Percentiles rank a stretch among this genome's conserved stretches.
These are phyloP conservation scores for Byssochlamys sp. DNA, from an alignment of 2,329 filamentous ascomycete genomes.

Conservation along the genomic window DNA sequence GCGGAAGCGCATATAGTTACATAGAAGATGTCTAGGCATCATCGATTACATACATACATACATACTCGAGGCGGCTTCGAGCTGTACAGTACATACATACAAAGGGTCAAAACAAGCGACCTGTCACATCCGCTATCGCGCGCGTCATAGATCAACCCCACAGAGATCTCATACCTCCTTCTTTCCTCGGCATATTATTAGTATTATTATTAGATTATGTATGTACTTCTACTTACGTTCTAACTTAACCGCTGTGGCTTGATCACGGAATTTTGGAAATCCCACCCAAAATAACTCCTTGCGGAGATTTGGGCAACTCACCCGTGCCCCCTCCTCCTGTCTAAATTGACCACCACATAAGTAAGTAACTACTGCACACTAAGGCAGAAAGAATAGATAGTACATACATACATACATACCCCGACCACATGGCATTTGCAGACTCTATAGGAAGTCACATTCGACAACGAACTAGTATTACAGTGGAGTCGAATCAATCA, in stretches of 20 bases:
- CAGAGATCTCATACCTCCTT: background rate
- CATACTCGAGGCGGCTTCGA: background rate
- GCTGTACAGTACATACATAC: background rate
- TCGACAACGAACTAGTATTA: background rate
- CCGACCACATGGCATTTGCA: background rate
- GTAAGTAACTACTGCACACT: background rate
- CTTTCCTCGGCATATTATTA: too few species aligned
- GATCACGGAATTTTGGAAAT: background rate
- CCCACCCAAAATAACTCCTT: background rate
- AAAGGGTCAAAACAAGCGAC: background rate
- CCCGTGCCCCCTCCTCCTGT: background rate
- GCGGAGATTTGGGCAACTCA: background rate
- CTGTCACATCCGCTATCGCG: background rate
- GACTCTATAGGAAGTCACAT: background rate
- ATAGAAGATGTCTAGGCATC: background rate
- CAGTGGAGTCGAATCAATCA: background rate
- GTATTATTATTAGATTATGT: too few species aligned
- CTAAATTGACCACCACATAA: background rate
- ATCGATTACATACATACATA: background rate
- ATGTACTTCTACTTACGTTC: too few species aligned
- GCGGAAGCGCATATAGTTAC: background rate
- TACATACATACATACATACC: background rate
- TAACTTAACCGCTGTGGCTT: background rate
- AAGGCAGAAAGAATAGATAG: background rate
- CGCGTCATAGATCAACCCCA: background rate